Conservation (phyloP, 2,329 filamentous ascomycete genomes). For the Ophiostoma perfectum region DNA sequence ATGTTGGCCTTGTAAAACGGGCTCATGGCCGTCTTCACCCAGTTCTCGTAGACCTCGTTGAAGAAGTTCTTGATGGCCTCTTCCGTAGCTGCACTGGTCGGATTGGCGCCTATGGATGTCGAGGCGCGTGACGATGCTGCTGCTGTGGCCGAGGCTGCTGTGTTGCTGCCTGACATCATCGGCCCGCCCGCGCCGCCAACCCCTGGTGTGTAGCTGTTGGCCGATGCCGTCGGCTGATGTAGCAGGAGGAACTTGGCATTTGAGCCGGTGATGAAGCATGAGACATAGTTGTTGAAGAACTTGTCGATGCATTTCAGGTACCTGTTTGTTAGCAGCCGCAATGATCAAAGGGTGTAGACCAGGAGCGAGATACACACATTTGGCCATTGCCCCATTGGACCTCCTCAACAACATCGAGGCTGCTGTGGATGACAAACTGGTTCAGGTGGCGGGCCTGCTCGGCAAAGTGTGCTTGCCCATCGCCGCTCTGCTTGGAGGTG, state of each 20-base stretch:
- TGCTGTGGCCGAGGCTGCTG: slow-evolving; percentile 26
- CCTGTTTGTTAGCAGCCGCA: slow-evolving; percentile 42
- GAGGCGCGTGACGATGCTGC: slow-evolving; percentile 48
- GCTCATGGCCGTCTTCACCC: slow-evolving; percentile 95
- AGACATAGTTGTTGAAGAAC: slow-evolving; percentile 93
- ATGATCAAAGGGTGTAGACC: too few relatives aligned
- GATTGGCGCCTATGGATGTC: slow-evolving; percentile 75
- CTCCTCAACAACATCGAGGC: slow-evolving; percentile 92
- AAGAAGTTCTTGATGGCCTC: slow-evolving; percentile 96
- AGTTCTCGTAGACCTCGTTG: slow-evolving; percentile 89
- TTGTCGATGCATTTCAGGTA: slow-evolving; percentile 96
- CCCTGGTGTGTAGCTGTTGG: slow-evolving; percentile 24
- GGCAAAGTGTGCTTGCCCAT: slow-evolving; percentile 82
- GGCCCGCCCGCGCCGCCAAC: slow-evolving; percentile 18
- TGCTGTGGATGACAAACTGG: slow-evolving; percentile 93
- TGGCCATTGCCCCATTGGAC: slow-evolving; percentile 85
- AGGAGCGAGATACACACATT: slow-evolving; percentile 52
- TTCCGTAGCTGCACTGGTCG: slow-evolving; percentile 82
- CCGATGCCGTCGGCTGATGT: slow-evolving; percentile 60
- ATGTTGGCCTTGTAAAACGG: slow-evolving; percentile 87
- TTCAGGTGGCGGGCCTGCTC: slow-evolving; percentile 90
- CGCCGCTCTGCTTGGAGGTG: slow-evolving; percentile 90
- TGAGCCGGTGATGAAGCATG: slow-evolving; percentile 86
- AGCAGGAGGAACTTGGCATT: slow-evolving; percentile 93
- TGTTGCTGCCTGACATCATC: slow-evolving; percentile 15